Evolutionary conservation across 495 filamentous ascomycete genomes (phyloP), one percentile per base, ranked within the genome.

Genomic region (Penicillium macrosclerotiorum): DNA sequence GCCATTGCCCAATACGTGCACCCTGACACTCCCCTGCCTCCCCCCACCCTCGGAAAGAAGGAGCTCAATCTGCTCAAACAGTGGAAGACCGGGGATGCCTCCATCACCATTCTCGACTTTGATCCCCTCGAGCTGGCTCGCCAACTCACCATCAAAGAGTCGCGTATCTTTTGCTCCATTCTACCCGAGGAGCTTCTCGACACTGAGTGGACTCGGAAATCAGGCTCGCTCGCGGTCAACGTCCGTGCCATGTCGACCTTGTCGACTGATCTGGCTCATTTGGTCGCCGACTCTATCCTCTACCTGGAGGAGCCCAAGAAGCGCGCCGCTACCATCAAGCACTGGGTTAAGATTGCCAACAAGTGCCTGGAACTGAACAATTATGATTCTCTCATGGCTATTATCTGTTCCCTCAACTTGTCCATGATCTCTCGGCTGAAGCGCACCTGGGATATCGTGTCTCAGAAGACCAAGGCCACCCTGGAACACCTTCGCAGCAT

Each of bases 321-420:
- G 70, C 82, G 94, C 25, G 93, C 94, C 2, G 62, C 75, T 2
- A 83, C 90, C 34, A 93, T 99, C 73, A 97, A 99, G 73, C 90
- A 96, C 55, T 99, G 94, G 94, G 88, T 95, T 42, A 99, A 99
- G 74, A 87, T 97, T 49, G 87, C 89, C 2, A 82, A 85, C 59
- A 86, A 85, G 49, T 96, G 90, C 56, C 73, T 94, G 8, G 84
- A 89, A 49, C 75, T 99, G 6, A 87, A 90, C 67, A 99, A 99
- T 69, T 99, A 97, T 62, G 91, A 97, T 58, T 88, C 89, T 1
- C 73, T 97, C 30, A 95, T 96, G 89, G 90, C 92, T 9, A 95
- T 99, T 58, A 88, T 95, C 59, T 96, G 91, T 72, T 89, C 87
- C 0, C 65, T 99, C 35, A 91, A 93, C 63, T 88, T 87, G 36